Conservation (phyloP, 2,329 filamentous ascomycete species). For the Stagonosporopsis chrysanthemi region DNA sequence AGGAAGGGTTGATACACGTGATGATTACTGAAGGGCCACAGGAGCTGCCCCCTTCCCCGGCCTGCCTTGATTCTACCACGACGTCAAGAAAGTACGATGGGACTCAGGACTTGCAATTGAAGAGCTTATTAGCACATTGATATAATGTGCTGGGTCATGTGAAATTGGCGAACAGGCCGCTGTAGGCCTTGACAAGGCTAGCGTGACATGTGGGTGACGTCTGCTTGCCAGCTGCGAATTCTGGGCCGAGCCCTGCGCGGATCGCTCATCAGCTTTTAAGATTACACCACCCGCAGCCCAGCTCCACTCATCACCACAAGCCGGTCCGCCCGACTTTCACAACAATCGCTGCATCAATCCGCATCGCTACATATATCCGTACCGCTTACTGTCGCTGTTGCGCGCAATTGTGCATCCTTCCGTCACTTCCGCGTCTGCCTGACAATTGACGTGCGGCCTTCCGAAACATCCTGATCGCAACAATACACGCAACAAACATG, state of each 20-base stretch:
- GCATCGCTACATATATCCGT: conserved; percentile 5
- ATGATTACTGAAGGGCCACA: neutral
- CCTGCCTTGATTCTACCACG: neutral
- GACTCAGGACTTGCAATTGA: neutral
- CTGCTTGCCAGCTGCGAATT: conserved; percentile 5
- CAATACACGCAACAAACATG: conserved; percentile 30
- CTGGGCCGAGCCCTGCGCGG: conserved; percentile 8
- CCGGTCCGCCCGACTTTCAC: conserved; percentile 7
- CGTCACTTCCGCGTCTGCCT: conserved; percentile 39
- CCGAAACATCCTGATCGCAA: conserved; percentile 25
- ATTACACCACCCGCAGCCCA: conserved; percentile 9
- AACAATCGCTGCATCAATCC: conserved; percentile 18
- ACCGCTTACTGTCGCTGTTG: neutral
- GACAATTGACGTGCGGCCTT: conserved; percentile 30
- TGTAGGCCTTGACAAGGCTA: conserved; percentile 5
- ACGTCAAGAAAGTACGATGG: neutral
- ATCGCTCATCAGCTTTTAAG: conserved; percentile 18
- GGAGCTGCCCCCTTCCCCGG: too few relatives aligned
- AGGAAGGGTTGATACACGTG: neutral
- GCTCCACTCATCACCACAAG: conserved; percentile 22
- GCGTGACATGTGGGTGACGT: conserved; percentile 16
- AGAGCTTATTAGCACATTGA: neutral
- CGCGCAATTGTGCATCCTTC: conserved; percentile 30
- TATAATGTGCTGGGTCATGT: neutral
- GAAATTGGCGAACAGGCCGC: neutral